These are phyloP conservation scores for Oryza brachyantha DNA, from an alignment of 176 grass and related monocot species.

Conservation along the genomic window DNA sequence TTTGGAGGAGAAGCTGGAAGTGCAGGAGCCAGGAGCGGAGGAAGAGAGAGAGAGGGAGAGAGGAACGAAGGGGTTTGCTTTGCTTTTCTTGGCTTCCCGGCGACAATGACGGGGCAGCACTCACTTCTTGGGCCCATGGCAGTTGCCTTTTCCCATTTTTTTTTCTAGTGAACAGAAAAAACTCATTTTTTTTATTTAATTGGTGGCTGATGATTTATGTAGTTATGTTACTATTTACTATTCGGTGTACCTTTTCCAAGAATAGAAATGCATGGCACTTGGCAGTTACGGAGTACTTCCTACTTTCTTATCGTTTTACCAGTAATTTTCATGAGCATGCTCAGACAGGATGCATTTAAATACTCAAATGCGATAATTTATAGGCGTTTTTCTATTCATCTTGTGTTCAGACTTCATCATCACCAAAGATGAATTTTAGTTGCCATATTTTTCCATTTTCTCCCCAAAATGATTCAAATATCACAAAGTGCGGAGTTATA, in stretches of 20 bases:
- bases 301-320: background rate
- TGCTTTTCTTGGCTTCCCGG: conserved; percentile 47
- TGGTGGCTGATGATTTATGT: conserved; percentile 32
- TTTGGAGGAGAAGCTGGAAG: conserved; percentile 43
- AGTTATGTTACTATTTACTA: conserved; percentile 37
- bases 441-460: background rate
- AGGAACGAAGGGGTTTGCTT: conserved; percentile 38
- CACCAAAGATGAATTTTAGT: background rate
- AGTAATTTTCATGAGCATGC: background rate
- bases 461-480: background rate
- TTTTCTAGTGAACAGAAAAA: conserved; percentile 18
- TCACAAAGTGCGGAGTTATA: background rate
- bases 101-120: conserved; percentile 61
- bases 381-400: background rate
- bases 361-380: background rate
- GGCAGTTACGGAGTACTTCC: too few species aligned
- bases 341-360: background rate
- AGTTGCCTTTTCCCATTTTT: background rate
- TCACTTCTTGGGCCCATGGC: conserved; percentile 42
- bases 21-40: conserved; percentile 16
- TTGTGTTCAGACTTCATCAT: background rate
- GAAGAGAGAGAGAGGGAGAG: background rate
- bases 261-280: conserved; percentile 18
- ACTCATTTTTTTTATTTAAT: conserved; percentile 17
- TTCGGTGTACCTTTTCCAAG: conserved; percentile 30